Percentiles rank a stretch among this genome's conserved stretches.
These are phyloP conservation scores for Oryza meridionalis DNA, from an alignment of 176 grass and related monocot genomes.

Conservation along the genomic window DNA sequence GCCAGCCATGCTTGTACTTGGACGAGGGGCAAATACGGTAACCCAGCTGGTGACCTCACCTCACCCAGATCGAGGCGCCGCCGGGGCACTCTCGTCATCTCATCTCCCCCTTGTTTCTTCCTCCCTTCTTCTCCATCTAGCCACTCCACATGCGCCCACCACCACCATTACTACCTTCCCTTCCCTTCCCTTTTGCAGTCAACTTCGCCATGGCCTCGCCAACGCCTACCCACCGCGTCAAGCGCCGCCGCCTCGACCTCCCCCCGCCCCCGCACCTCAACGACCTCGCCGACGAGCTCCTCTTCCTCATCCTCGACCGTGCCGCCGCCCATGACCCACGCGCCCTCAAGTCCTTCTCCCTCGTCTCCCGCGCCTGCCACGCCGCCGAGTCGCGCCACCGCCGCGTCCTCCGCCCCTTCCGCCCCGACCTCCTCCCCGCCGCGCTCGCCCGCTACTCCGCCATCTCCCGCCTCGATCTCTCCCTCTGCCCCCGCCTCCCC, in stretches of 20 bases:
- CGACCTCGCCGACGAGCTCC: constrained; percentile 68
- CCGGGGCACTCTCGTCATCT: background rate
- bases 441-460: constrained; percentile 57
- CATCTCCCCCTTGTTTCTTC: no score
- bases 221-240: background rate
- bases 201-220: no score
- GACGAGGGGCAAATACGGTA: no score
- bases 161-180: no score
- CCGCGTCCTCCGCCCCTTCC: constrained; percentile 62
- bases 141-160: no score
- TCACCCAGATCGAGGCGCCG: no score
- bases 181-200: no score
- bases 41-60: no score
- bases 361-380: constrained; percentile 74
- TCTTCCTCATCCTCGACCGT: constrained; percentile 75
- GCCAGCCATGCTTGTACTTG: no score
- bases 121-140: no score
- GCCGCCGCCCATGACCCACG: constrained; percentile 49
- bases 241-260: constrained; percentile 29
- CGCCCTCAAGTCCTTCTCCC: constrained; percentile 72
- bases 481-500: constrained; percentile 68
- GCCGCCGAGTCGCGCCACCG: constrained; percentile 75
- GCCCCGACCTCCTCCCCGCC: constrained; percentile 52
- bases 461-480: constrained; percentile 55
- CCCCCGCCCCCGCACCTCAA: constrained; percentile 9